Evolutionary conservation across 306 rosid species (phyloP), one percentile per base, ranked within the genome.

Genomic region (Ormosia semicastrata): DNA sequence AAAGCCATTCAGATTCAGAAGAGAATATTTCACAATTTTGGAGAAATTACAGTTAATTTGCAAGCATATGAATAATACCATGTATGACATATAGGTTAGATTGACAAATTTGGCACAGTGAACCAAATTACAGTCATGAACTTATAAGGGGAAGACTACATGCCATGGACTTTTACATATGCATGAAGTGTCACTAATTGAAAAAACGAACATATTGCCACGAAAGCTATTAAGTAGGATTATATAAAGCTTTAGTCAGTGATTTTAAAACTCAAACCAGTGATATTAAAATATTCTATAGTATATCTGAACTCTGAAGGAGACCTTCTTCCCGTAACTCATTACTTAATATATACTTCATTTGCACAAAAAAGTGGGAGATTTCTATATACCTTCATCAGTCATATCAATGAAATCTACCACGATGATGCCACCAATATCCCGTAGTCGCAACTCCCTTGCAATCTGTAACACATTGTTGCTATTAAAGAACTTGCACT

Each of bases 371-470:
- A 44, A 59, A 18, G 67, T 46, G 56, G 77, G 81, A 63, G 78
- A 78, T 60, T 79, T 56, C 32, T 64, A 84, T 90, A 88, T 81
- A 95, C 99, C 94, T 71, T 95, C 99, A 77, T 93, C 98, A n/a
- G 65, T 81, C 99, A 95, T 95, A 80, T 92, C 98, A 85, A 93
- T 93, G 87, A 95, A 95, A 91, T 95, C 99, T 66, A 95, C 98
- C 24, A 95, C 99, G 43, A 95, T 95, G 76, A 95, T 95, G 87
- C 99, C 99, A 58, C 99, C 98, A 75, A 95, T 91, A 88, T 95
- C 98, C 82, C 99, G 90, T 78, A 95, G 79, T 76, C 98, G 93
- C 49, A 95, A 89, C 91, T 95, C 99, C 88, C 96, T 87, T 34
- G 98, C 97, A 85, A 95, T 95, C 99, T 93, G 94, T 63, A 87